Percentiles rank a stretch among this genome's conserved stretches.
phyloP scores from a whole-genome alignment of 1,139 yeast species.

The Candida anutae region DNA sequence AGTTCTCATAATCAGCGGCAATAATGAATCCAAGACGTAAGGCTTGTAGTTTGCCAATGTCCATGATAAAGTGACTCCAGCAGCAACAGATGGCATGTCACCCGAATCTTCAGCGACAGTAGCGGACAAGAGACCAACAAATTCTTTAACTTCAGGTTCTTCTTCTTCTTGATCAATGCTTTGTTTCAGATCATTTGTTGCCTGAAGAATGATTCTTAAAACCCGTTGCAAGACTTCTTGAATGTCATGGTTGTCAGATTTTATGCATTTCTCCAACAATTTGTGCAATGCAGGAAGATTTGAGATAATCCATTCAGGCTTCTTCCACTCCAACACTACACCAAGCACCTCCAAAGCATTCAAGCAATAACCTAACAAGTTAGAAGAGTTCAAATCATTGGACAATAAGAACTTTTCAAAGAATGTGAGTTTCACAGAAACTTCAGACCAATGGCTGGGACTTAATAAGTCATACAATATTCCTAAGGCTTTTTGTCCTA shows the following conservation, averaged over 20 bases:
- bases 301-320: conserved; percentile 66
- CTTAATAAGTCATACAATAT: conserved; percentile 68
- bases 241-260: conserved; percentile 76
- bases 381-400: conserved; percentile 61
- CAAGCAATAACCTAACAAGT: conserved; percentile 64
- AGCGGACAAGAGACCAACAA: conserved; percentile 52
- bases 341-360: conserved; percentile 88
- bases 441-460: conserved; percentile 78
- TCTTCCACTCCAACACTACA: conserved; percentile 76
- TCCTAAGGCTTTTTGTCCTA: conserved; percentile 74
- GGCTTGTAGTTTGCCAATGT: conserved; percentile 73
- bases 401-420: conserved; percentile 81
- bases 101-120: conserved; percentile 81
- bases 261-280: conserved; percentile 73
- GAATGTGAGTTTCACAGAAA: conserved; percentile 70
- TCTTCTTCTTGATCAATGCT: conserved; percentile 46
- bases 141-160: conserved; percentile 54
- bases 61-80: conserved; percentile 85
- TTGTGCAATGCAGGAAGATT: conserved; percentile 63
- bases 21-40: conserved; percentile 59
- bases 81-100: conserved; percentile 76
- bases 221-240: conserved; percentile 78
- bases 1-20: conserved; percentile 76
- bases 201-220: conserved; percentile 54
- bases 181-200: conserved; percentile 41